Base-by-base conservation (phyloP, 73 alveolate species). In the Paramecium pentaurelia region DNA sequence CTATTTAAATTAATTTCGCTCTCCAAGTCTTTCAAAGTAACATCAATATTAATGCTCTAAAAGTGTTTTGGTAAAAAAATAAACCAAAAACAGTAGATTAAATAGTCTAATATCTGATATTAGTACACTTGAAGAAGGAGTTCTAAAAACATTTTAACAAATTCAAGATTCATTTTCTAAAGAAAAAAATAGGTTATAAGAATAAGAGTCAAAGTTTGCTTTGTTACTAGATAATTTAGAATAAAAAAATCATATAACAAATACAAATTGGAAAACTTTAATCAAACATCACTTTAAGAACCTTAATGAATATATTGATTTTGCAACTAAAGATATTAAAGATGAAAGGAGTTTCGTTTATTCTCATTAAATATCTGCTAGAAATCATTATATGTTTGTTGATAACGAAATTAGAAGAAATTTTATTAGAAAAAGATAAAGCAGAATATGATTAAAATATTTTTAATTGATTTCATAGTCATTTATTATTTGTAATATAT, bases 381-480 rank as follows among this genome's bases (percentile, higher is more conserved):
- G 84, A 64, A 64, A 64, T 64, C 84, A 64, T 1, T 64, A 64
- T 64, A 28, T 64, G 47, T 64, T 64, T 64, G 84, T 64, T 64
- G 84, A 64, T 64, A 64, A 64, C 12, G 84, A 64, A 64, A 64
- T 64, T 7, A 64, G 84, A 10, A 64, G 84, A 34, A 64, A 64
- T 64, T 64, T 64, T 34, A 32, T 64, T 3, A 28, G 47, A 32
- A 64, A 34, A 64, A 64, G 47, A 28, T 32, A 64, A 34, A 64
- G 54, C 4, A 64, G 27, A 64, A 64, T 28, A 8, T 64, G 84
- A 64, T 64, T 32, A 28, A 34, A 32, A 64, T 28, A 5, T 28
- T 64, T 64, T 64, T 10, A 40, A 40, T 40, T 40, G 49, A 58
- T 11, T 20, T 58, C 32, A 20, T 58, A 11, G 12, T 58, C 49